Percentiles rank a stretch among this genome's conserved stretches.
Evolutionary conservation across 305 asterid species (phyloP).

Genomic region (Fraxinus angustifolia): DNA sequence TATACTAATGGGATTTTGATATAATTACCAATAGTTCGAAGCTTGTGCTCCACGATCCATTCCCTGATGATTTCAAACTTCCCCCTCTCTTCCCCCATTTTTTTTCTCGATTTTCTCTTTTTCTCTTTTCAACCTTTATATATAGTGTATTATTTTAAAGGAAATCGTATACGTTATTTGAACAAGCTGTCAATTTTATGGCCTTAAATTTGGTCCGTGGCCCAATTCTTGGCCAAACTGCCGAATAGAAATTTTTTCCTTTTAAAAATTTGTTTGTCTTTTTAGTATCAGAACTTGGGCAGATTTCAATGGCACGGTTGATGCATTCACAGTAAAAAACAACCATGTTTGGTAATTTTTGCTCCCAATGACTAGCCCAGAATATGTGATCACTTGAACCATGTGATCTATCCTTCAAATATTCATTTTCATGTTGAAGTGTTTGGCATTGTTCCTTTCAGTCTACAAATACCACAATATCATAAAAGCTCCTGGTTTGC

Average conservation of each 20-base stretch:
- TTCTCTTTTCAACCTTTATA: not conserved
- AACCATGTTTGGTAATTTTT: not conserved
- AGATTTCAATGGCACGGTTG: not conserved
- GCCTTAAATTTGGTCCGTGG: not conserved
- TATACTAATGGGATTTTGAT: not conserved
- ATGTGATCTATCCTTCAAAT: too few species aligned
- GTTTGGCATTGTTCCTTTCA: too few species aligned
- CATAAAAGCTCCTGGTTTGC: too few species aligned
- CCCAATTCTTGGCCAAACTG: not conserved
- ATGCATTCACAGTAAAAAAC: not conserved
- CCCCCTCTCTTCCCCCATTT: constrained; percentile 30
- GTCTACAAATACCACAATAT: too few species aligned
- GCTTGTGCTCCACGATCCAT: constrained; percentile 90
- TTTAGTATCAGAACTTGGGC: not conserved
- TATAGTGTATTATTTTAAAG: not conserved
- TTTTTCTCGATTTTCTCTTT: not conserved
- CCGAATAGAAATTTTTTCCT: not conserved
- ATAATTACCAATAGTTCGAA: constrained; percentile 66
- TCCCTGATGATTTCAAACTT: constrained; percentile 53
- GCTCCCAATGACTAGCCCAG: not conserved
- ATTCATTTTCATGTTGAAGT: too few species aligned
- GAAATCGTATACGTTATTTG: not conserved
- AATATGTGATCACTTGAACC: not conserved
- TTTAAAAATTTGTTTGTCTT: not conserved
- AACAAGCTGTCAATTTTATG: not conserved